Evolutionary conservation across 192 early-diverging fungal species (phyloP), one percentile per base, ranked within the genome.

Genomic region (Backusella westeae): DNA sequence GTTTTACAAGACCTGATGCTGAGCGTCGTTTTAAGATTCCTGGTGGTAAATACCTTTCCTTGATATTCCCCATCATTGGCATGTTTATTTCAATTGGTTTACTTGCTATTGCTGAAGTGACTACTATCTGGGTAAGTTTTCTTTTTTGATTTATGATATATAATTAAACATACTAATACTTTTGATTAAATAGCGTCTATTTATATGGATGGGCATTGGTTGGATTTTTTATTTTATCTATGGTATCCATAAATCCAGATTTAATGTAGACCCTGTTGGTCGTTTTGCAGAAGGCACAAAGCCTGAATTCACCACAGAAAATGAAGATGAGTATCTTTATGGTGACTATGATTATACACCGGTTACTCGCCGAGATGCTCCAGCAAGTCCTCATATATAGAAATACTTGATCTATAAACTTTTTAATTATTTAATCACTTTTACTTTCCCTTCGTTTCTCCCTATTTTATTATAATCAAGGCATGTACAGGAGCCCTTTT

Each of bases 191-290:
- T 36, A 56, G 74, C 91, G 95, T 39, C 79, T 96, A 26, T 87
- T 93, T 66, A 87, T 91, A 35, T 95, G 95, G 95, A 87, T 94
- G 72, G 93, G 73, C 0, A 75, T 95, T 9, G 96, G 96, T 10
- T 59, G 93, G 32, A n/a, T 95, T 3, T 82, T 97, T n/a, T 97
- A 96, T 69, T 76, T 86, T 3, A 10, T 82, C 1, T 95, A 93
- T 78, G 91, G 93, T 9, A 87, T 85, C 74, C 78, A 87, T 9
- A 79, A 90, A 71, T 94, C 94, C 26, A 85, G 82, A 6, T 79
- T 94, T 21, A 88, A 89, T n/a, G 87, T 56, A 34, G 76, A 81
- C 36, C 80, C 80, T 34, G 35, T 75, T 29, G 73, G 68, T 26
- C 68, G 69, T 19, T 81, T 81, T 26, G 53, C 41, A 19, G 71